Conservation (phyloP, 1,139 yeast genomes). For the Schizosaccharomyces versatilis region DNA sequence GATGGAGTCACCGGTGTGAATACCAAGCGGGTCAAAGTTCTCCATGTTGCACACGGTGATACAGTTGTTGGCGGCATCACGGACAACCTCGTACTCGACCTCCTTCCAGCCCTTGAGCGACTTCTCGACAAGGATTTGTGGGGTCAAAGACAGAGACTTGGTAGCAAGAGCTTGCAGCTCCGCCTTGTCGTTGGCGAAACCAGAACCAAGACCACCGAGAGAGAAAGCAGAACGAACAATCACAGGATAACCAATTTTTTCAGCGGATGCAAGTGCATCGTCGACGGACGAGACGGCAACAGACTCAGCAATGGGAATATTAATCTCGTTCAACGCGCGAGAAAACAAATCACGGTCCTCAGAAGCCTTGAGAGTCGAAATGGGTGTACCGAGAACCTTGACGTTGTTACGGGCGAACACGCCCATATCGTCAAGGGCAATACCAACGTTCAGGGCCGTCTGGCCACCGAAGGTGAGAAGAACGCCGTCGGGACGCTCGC, state of each 20-base stretch:
- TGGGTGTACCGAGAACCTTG: slow-evolving; percentile 86
- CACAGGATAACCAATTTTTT: slow-evolving; percentile 78
- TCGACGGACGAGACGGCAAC: slow-evolving; percentile 58
- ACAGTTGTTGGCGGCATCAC: slow-evolving; percentile 94
- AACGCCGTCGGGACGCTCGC: slow-evolving; percentile 92
- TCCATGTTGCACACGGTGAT: slow-evolving; percentile 98
- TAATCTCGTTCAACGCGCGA: slow-evolving; percentile 79
- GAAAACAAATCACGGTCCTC: slow-evolving; percentile 95
- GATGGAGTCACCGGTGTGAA: slow-evolving; percentile 96
- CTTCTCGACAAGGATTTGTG: slow-evolving; percentile 85
- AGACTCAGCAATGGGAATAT: slow-evolving; percentile 84
- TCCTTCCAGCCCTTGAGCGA: slow-evolving; percentile 99
- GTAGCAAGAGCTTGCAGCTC: slow-evolving; percentile 69
- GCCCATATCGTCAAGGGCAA: slow-evolving; percentile 53
- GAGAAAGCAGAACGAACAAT: slow-evolving; percentile 96
- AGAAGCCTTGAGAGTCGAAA: slow-evolving; percentile 85
- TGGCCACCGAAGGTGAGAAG: slow-evolving; percentile 97
- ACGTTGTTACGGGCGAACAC: slow-evolving; percentile 67
- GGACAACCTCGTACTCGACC: slow-evolving; percentile 94
- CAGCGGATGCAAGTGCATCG: slow-evolving; percentile 71
- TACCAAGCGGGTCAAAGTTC: slow-evolving; percentile 93
- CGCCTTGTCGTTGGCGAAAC: slow-evolving; percentile 77
- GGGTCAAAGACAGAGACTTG: slow-evolving; percentile 85
- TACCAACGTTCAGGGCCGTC: slow-evolving; percentile 91
- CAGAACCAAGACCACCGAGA: slow-evolving; percentile 94